These are phyloP conservation scores for Citrullus mucosospermus DNA, from an alignment of 306 rosid species.

Conservation along the genomic window DNA sequence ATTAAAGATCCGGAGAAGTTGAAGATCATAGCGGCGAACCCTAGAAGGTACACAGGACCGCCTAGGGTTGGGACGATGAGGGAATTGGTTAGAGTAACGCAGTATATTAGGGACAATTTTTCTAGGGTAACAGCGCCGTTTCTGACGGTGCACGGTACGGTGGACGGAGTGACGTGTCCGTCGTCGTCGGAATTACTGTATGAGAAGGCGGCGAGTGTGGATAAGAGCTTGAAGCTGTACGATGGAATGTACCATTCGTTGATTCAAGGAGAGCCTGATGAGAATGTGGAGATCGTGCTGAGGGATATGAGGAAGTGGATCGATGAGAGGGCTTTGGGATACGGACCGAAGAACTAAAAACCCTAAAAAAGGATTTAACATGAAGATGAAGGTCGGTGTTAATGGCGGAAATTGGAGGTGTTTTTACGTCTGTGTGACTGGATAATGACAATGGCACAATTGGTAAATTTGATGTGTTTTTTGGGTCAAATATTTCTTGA, in stretches of 20 bases:
- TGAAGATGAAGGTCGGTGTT: not conserved
- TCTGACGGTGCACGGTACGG: constrained; percentile 68
- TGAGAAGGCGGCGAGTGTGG: constrained; percentile 66
- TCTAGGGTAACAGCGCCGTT: constrained; percentile 63
- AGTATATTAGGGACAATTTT: constrained; percentile 69
- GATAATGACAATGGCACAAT: not conserved
- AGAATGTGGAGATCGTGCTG: constrained; percentile 50
- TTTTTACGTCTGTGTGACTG: not conserved
- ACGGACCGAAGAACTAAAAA: constrained; percentile 19
- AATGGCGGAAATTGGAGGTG: not conserved
- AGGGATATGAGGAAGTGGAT: constrained; percentile 85
- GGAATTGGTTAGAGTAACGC: constrained; percentile 71
- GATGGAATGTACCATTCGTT: constrained; percentile 93
- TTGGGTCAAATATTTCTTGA: not conserved
- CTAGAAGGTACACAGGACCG: constrained; percentile 72
- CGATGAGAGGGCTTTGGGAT: constrained; percentile 46
- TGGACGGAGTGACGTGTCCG: constrained; percentile 82
- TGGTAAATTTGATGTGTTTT: not conserved
- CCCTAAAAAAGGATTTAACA: not conserved
- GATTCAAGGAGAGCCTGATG: constrained; percentile 87
- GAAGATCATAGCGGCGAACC: constrained; percentile 72
- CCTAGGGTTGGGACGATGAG: constrained; percentile 98
- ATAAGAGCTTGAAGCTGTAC: constrained; percentile 76
- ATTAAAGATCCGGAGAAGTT: constrained; percentile 69
- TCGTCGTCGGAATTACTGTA: constrained; percentile 57